Percentiles rank a stretch among this genome's conserved stretches.
Conservation (phyloP, 768 basidiomycete species). For the Russula dissimulans region DNA sequence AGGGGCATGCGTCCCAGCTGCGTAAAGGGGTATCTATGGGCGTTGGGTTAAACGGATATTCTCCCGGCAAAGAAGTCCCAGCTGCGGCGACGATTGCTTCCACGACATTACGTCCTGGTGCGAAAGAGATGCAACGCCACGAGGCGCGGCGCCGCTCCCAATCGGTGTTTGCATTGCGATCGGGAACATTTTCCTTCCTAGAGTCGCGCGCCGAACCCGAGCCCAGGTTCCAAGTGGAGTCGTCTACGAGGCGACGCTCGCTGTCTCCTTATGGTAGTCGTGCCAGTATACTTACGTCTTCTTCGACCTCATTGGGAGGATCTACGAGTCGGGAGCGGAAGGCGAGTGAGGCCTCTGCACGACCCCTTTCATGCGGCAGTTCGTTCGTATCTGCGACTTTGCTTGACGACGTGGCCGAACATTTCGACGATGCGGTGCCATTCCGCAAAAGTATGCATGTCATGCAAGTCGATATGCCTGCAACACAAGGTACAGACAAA, state of each 20-base stretch:
- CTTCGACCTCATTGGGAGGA: constrained; percentile 10
- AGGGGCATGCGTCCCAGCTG: constrained; percentile 3
- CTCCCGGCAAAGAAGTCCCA: background rate
- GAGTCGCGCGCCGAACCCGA: constrained; percentile 6
- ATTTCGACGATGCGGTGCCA: background rate
- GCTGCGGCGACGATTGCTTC: background rate
- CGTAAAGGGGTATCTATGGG: constrained; percentile 15
- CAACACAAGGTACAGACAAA: background rate
- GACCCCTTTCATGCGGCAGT: constrained; percentile 13
- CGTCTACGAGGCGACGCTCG: background rate
- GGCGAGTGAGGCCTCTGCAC: background rate
- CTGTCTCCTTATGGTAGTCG: constrained; percentile 10
- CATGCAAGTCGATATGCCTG: constrained; percentile 14
- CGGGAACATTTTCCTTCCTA: constrained; percentile 17
- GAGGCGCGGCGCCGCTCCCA: constrained; percentile 28
- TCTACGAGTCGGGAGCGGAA: background rate
- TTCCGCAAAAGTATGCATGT: constrained; percentile 14
- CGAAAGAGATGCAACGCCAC: constrained; percentile 10
- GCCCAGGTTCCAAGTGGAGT: background rate
- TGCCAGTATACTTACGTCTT: constrained; percentile 13
- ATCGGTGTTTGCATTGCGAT: constrained; percentile 22
- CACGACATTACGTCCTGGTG: constrained; percentile 2
- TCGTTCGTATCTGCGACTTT: constrained; percentile 10
- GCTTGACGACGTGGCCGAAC: constrained; percentile 1
- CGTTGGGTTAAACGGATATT: constrained; percentile 1